These are phyloP conservation scores for Pseudophaeomoniella oleicola DNA, from an alignment of 2,329 filamentous ascomycete species.

Conservation along the genomic window DNA sequence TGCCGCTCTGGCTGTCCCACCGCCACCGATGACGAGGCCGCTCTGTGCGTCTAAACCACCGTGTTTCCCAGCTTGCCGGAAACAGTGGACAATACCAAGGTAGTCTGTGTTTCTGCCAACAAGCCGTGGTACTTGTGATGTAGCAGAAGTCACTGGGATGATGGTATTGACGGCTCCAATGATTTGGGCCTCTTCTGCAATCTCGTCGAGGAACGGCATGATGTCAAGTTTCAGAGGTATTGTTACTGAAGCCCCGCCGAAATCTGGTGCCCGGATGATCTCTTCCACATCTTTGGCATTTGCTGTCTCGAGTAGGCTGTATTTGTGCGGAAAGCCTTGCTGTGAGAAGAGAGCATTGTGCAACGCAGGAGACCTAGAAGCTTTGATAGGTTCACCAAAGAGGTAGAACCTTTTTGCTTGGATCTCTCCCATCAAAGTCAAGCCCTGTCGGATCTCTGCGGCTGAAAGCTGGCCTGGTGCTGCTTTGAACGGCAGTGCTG, in stretches of 20 bases:
- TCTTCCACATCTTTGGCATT: slow-evolving; percentile 43
- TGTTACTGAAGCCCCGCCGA: slow-evolving; percentile 89
- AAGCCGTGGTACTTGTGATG: slow-evolving; percentile 35
- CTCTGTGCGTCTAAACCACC: slow-evolving; percentile 27
- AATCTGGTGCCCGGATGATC: slow-evolving; percentile 55
- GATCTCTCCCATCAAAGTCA: slow-evolving; percentile 68
- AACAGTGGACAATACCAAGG: slow-evolving; percentile 72
- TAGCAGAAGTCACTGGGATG: slow-evolving; percentile 37
- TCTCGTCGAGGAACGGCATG: slow-evolving; percentile 62
- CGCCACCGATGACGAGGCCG: slow-evolving; percentile 76
- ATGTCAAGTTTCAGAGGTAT: slow-evolving; percentile 90
- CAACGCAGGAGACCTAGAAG: slow-evolving; percentile 72
- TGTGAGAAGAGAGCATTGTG: slow-evolving; percentile 73
- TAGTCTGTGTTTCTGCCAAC: slow-evolving; percentile 92
- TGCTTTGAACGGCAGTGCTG: slow-evolving; percentile 76
- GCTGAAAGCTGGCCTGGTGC: slow-evolving; percentile 89
- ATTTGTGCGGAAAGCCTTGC: slow-evolving; percentile 72
- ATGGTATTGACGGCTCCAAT: slow-evolving; percentile 96
- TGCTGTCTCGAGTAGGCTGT: slow-evolving; percentile 62
- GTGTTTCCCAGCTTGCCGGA: slow-evolving; percentile 53
- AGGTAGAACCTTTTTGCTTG: slow-evolving; percentile 65
- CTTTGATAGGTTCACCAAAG: slow-evolving; percentile 71
- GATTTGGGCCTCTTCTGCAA: slow-evolving; percentile 61
- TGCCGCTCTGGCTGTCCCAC: slow-evolving; percentile 81
- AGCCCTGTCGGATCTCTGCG: slow-evolving; percentile 65